Base-by-base conservation (phyloP, 2,329 filamentous ascomycete genomes). In the Alternaria brassicicola region DNA sequence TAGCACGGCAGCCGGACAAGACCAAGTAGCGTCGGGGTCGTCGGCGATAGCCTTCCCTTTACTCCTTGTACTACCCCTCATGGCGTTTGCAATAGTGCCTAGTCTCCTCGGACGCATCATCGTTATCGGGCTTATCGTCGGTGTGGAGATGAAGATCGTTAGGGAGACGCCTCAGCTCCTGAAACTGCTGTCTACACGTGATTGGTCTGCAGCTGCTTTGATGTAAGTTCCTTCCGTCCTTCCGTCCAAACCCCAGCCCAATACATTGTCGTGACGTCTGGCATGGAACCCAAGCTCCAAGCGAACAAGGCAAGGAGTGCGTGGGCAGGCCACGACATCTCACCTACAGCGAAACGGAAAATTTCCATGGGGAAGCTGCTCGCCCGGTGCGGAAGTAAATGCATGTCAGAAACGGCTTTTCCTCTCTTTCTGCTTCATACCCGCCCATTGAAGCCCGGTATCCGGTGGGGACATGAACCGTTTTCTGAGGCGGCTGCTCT, bases 81-180 rank as follows among this genome's bases (percentile, higher is more conserved):
- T 81, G 43, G 72, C 77, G 13, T 81, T 79, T 63, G 71, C 76
- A 15, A 69, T 80, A n/a, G 76, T 81, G 15, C 78, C 79, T 13
- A 77, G 75, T 8, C 52, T 81, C 19, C 66, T 78, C 2, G 79
- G 78, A 25, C 67, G 80, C 25, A 59, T 81, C 33, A 66, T 79
- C 36, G 74, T 80, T 23, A 74, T 79, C 25, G 63, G 68, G 26
- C 57, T 79, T 51, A 77, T 80, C 47, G 75, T 75, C 5, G 71
- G 67, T 4, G 77, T 68, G 25, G 75, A 72, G 38, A 72, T 76
- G 49, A 65, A 71, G 55, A 62, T 79, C 38, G 64, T 76, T 30
- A 69, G 64, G 45, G 67, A 73, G 59, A 78, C 76, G 19, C 57
- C 68, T 13, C 68, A 74, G 59, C 64, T 80, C 30, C 62, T 69